Base-by-base conservation (phyloP, 768 basidiomycete genomes). In the Boletus coccyginus region DNA sequence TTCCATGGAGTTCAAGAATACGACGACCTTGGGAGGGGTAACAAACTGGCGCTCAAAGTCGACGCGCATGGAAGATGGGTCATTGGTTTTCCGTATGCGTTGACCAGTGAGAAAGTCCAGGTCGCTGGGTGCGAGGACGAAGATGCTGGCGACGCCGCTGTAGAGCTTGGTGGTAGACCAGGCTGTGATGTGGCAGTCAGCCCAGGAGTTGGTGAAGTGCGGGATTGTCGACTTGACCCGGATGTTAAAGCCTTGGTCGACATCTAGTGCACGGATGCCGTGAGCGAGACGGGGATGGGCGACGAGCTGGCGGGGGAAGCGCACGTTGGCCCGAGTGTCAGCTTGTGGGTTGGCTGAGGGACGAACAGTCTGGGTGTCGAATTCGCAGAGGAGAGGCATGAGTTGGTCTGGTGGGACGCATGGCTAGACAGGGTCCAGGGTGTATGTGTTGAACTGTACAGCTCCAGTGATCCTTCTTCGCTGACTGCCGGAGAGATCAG, bases 231-330 rank as follows among this genome's bases (percentile, higher is more conserved):
- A 53, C 24, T 42, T 54, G 45, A 40, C 21, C 6, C 61, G 58
- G 36, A 66, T 66, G 47, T 52, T 48, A 39, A 49, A 49, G 0
- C 16, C 32, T 21, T 39, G 31, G n/a, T 1, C 8, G 12, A 63
- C 24, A 10, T 66, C 64, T 3, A 65, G 38, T 7, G 0, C 0
- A 27, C 55, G 57, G 24, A 65, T 8, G 7, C 63, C 63, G 6
- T 66, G 61, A 3, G 61, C 14, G 36, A 66, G 42, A 33, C 64
- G 64, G 7, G 64, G 64, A 40, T n/a, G 61, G 17, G 61, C 48
- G 19, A 63, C 36, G n/a, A 65, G 46, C 8, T n/a, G 48, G 44
- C 43, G 55, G 33, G 64, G 56, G 41, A 65, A 66, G 17, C 9
- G 44, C 24, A 64, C 7, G 14, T 29, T 55, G 12, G 38, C 51